A percentile compares a stretch with the other conserved stretches of the same genome.
phyloP scores from a whole-genome alignment of 2,329 filamentous ascomycete species.

The Ceratocystis huliohia region DNA sequence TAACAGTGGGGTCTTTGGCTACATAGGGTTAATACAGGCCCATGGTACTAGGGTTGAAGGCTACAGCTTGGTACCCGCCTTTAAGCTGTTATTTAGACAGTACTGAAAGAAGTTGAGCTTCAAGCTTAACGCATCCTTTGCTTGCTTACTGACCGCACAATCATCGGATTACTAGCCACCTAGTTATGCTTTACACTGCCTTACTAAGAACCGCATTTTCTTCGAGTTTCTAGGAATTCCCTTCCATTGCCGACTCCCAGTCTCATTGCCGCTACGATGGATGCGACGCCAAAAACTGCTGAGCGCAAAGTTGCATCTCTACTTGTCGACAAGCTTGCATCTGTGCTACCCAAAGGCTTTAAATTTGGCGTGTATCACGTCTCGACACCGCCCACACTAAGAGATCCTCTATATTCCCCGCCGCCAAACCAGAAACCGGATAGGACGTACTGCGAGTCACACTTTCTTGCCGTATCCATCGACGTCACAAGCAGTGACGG shows the following conservation, averaged over 20 bases:
- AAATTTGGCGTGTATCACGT: conserved; percentile 69
- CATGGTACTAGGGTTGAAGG: neutral
- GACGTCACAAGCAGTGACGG: conserved; percentile 24
- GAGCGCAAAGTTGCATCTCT: conserved; percentile 24
- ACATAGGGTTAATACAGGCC: neutral
- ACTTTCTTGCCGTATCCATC: conserved; percentile 51
- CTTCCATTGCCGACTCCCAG: neutral
- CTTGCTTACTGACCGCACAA: neutral
- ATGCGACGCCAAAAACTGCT: conserved; percentile 16
- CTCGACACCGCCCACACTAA: conserved; percentile 67
- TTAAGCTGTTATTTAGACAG: neutral
- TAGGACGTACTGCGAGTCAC: conserved; percentile 73
- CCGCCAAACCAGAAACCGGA: conserved; percentile 59
- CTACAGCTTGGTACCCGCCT: neutral
- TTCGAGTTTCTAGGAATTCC: neutral
- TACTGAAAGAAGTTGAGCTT: neutral
- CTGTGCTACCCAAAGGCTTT: conserved; percentile 40
- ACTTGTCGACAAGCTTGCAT: conserved; percentile 33
- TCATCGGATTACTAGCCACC: neutral
- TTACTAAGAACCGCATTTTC: neutral
- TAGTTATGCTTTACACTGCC: neutral
- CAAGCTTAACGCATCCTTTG: neutral
- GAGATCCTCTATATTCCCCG: conserved; percentile 65
- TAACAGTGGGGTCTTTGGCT: conserved; percentile 10
- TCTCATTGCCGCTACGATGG: neutral